A percentile compares a stretch with the other conserved stretches of the same genome.
Evolutionary conservation across 2,329 filamentous ascomycete genomes (phyloP).

Genomic region (Lecanoromycetidae sp.): DNA sequence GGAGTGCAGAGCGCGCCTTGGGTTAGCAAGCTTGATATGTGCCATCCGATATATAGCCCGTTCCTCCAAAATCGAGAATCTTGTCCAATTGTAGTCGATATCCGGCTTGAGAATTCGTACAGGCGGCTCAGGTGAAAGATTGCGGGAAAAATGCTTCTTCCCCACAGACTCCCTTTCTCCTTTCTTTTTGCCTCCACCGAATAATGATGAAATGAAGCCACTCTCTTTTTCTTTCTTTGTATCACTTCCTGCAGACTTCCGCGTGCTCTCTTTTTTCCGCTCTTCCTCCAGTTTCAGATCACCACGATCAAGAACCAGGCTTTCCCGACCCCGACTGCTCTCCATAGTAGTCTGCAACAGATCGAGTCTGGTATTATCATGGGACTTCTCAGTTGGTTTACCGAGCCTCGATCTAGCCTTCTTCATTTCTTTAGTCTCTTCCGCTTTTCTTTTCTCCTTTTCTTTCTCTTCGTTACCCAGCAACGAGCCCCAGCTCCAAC

Average conservation of each 20-base stretch:
- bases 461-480: constrained; percentile 59
- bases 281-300: constrained; percentile 67
- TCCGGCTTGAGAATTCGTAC: constrained; percentile 67
- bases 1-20: constrained; percentile 77
- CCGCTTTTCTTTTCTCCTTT: constrained; percentile 36
- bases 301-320: constrained; percentile 70
- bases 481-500: constrained; percentile 73
- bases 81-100: constrained; percentile 89
- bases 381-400: constrained; percentile 42
- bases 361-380: constrained; percentile 71
- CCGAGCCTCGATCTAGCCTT: constrained; percentile 51
- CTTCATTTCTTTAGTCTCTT: constrained; percentile 44
- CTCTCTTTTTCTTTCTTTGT: constrained; percentile 77
- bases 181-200: constrained; percentile 82
- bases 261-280: constrained; percentile 64
- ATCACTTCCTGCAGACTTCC: constrained; percentile 56
- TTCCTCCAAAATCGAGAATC: constrained; percentile 91
- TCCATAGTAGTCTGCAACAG: constrained; percentile 83
- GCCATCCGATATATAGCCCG: constrained; percentile 97
- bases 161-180: constrained; percentile 59
- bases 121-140: constrained; percentile 69
- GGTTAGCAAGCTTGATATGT: constrained; percentile 97
- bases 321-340: constrained; percentile 58
- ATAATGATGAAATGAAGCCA: constrained; percentile 84
- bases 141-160: constrained; percentile 62